Conservation (phyloP, 2,329 filamentous ascomycete species). For the Aspergillus flavus region DNA sequence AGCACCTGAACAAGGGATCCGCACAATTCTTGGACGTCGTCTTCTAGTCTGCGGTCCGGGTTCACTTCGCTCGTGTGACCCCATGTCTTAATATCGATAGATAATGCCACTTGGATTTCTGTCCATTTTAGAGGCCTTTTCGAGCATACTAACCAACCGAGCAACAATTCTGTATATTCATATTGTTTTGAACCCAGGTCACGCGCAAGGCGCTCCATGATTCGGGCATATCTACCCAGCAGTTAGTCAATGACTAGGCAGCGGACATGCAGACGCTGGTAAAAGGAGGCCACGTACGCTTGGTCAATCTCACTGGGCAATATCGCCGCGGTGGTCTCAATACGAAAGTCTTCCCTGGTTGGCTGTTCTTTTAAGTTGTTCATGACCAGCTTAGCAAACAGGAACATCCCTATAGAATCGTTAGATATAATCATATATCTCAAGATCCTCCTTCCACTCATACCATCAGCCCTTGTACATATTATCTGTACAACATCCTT, state of each 20-base stretch:
- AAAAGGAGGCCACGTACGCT: neutral
- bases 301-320: conserved; percentile 4
- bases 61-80: neutral
- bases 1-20: conserved; percentile 14
- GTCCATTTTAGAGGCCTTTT: conserved; percentile 11
- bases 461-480: conserved; percentile 11
- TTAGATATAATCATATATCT: neutral
- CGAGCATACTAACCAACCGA: neutral
- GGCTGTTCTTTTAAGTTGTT: conserved; percentile 9
- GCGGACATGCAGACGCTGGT: neutral
- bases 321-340: conserved; percentile 3
- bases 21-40: conserved; percentile 9
- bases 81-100: conserved; percentile 2
- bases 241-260: neutral
- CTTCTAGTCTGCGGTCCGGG: conserved; percentile 1
- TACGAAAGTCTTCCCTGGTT: neutral
- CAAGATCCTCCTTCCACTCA: neutral
- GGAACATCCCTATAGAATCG: conserved; percentile 10
- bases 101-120: conserved; percentile 9
- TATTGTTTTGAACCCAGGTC: neutral
- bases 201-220: conserved; percentile 11
- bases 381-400: conserved; percentile 13
- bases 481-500: neutral
- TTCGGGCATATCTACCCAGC: conserved; percentile 9
- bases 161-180: conserved; percentile 6